Evolutionary conservation across 192 early-diverging fungal species (phyloP).

Genomic region (Entomortierella lignicola): DNA sequence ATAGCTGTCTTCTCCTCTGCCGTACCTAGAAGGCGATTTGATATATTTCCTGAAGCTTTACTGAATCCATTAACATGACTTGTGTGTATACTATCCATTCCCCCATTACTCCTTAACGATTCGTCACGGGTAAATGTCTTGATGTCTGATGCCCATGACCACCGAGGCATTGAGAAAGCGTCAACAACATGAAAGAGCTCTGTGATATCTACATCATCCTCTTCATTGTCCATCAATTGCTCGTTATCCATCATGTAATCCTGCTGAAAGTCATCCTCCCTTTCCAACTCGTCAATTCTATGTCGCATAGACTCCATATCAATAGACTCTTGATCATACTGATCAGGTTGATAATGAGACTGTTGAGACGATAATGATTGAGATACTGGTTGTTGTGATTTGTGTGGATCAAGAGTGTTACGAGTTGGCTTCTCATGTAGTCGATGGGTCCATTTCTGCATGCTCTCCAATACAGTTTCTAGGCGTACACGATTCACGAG

Average conservation of each 20-base stretch:
- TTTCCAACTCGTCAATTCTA: constrained; percentile 63
- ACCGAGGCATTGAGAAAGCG: constrained; percentile 80
- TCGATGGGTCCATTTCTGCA: constrained; percentile 53
- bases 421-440: constrained; percentile 44
- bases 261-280: constrained; percentile 28
- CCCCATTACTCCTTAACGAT: background rate
- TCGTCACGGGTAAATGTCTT: constrained; percentile 71
- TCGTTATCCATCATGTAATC: constrained; percentile 7
- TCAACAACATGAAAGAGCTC: constrained; percentile 74
- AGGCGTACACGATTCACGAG: constrained; percentile 34
- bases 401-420: constrained; percentile 45
- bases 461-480: constrained; percentile 42
- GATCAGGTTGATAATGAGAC: background rate
- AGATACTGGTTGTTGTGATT: constrained; percentile 19
- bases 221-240: constrained; percentile 14
- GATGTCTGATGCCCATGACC: constrained; percentile 71
- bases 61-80: constrained; percentile 15
- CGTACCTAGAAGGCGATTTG: constrained; percentile 64
- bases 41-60: constrained; percentile 7
- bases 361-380: constrained; percentile 11
- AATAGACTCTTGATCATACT: constrained; percentile 11
- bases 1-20: constrained; percentile 73
- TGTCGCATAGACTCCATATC: constrained; percentile 55
- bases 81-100: background rate
- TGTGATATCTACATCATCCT: constrained; percentile 61